Percentiles rank a stretch among this genome's conserved stretches.
Conservation (phyloP, 768 basidiomycete species). For the Tylopilus balloui region DNA sequence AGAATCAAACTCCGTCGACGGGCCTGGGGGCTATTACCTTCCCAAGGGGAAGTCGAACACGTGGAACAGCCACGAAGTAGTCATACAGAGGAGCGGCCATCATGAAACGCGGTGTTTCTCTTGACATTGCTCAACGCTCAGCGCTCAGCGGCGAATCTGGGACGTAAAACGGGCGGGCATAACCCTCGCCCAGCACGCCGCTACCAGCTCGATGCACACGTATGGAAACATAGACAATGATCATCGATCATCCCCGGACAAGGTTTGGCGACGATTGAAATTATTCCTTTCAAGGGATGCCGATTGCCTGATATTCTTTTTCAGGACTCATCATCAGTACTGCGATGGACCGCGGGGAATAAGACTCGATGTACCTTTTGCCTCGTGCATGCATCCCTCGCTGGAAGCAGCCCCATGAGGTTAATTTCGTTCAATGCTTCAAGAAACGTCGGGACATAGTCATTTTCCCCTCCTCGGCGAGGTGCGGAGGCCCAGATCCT, state of each 20-base stretch:
- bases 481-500: background rate
- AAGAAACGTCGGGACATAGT: too few relatives aligned
- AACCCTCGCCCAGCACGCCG: background rate
- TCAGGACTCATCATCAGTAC: background rate
- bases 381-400: background rate
- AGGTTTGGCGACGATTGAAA: background rate
- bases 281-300: background rate
- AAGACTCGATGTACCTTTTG: background rate
- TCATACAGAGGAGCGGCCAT: background rate
- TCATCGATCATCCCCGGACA: background rate
- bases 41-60: background rate
- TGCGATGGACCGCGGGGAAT: background rate
- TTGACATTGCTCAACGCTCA: background rate
- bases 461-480: background rate
- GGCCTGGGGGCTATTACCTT: background rate
- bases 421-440: background rate
- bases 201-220: background rate
- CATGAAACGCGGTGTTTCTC: conserved; percentile 5
- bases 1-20: background rate
- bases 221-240: background rate
- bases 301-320: background rate
- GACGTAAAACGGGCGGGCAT: conserved; percentile 4
- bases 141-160: background rate
- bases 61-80: background rate
- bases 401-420: background rate